Evolutionary conservation across 2,329 filamentous ascomycete species (phyloP).

Genomic region (Colletotrichum endophyticum): DNA sequence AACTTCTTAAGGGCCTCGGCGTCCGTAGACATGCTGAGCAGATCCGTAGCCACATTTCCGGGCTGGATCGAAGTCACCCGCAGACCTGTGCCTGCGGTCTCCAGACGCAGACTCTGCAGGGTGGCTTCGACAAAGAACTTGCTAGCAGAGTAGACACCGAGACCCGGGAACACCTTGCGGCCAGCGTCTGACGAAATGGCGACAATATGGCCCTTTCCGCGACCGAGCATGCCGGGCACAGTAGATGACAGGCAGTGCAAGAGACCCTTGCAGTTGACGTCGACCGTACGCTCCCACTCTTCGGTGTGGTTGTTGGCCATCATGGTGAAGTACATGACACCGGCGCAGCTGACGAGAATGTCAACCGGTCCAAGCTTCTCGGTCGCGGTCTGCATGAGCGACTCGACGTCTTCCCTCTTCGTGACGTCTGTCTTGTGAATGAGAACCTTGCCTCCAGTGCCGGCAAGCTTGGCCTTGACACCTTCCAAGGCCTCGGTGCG

Average conservation of each 20-base stretch:
- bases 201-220: constrained; percentile 74
- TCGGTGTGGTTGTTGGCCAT: constrained; percentile 78
- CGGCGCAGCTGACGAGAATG: constrained; percentile 80
- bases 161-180: constrained; percentile 80
- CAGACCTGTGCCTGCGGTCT: constrained; percentile 76
- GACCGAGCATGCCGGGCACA: constrained; percentile 74
- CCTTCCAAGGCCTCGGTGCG: constrained; percentile 71
- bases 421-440: constrained; percentile 77
- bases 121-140: constrained; percentile 89
- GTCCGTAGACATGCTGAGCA: constrained; percentile 78
- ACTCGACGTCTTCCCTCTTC: constrained; percentile 67
- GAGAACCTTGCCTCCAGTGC: constrained; percentile 66
- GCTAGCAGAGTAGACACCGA: constrained; percentile 82
- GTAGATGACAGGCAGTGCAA: constrained; percentile 73
- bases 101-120: constrained; percentile 74
- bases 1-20: constrained; percentile 79
- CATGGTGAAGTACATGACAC: constrained; percentile 90
- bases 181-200: constrained; percentile 84
- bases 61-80: constrained; percentile 79
- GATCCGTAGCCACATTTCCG: constrained; percentile 76
- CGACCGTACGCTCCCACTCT: constrained; percentile 82
- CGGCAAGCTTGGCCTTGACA: constrained; percentile 65
- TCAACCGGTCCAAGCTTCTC: constrained; percentile 74
- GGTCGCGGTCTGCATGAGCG: constrained; percentile 63
- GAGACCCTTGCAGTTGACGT: constrained; percentile 86